Percentiles rank a stretch among this genome's conserved stretches.
These are phyloP conservation scores for Suillus cothurnatus DNA, from an alignment of 768 basidiomycete genomes.

Conservation along the genomic window DNA sequence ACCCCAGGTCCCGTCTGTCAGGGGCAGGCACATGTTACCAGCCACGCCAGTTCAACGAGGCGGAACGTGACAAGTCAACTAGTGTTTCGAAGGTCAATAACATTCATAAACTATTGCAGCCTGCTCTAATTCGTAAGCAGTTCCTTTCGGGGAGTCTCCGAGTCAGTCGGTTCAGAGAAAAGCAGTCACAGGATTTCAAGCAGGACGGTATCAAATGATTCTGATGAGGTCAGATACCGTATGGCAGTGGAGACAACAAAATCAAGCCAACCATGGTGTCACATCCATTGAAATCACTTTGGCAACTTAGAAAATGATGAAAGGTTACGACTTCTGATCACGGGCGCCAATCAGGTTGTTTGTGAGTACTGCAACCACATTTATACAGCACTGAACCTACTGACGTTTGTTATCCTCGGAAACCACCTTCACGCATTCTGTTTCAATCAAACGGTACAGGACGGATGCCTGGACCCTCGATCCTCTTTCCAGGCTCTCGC, in stretches of 20 bases:
- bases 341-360: not conserved
- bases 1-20: too few species aligned
- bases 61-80: not conserved
- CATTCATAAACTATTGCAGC: not conserved
- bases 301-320: not conserved
- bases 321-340: not conserved
- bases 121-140: not conserved
- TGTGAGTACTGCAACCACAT: not conserved
- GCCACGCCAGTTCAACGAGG: not conserved
- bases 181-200: not conserved
- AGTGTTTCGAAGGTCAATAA: not conserved
- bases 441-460: conserved; percentile 81
- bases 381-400: not conserved
- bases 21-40: too few species aligned
- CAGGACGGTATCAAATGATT: not conserved
- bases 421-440: not conserved
- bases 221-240: not conserved
- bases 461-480: conserved; percentile 65
- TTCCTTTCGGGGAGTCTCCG: not conserved
- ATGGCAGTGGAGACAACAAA: not conserved
- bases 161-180: not conserved
- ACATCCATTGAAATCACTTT: not conserved
- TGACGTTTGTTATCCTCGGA: not conserved
- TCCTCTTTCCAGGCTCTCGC: conserved; percentile 35
- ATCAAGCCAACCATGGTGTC: not conserved